Evolutionary conservation across 495 filamentous ascomycete genomes (phyloP), one percentile per base, ranked within the genome.

Genomic region (Cryomyces minteri): DNA sequence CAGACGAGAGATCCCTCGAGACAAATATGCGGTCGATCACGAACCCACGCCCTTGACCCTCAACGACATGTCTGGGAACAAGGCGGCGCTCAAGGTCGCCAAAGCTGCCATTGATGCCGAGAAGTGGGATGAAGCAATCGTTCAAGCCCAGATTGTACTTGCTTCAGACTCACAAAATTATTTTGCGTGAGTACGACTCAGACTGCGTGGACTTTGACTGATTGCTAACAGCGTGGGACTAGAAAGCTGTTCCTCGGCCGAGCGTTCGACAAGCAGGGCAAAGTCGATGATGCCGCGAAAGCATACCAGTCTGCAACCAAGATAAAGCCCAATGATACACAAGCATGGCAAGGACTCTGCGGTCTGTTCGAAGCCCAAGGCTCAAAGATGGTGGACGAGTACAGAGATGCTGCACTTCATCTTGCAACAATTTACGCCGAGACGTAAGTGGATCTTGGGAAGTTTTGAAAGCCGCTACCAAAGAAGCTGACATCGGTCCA

Each of bases 311-410:
- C 74, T 29, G 88, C 90, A 4, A 76, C 82, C n/a, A 62, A 61
- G 12, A 63, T 73, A 32, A 82, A 80, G 45, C 57, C 63, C 8
- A 62, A 67, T 12, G 80, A 84, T 38, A 63, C 70, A 37, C 74
- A 84, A 46, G 81, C 82, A 50, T 96, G 86, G 88, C 81, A 90
- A 62, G 90, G 90, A 5, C 65, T 96, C n/a, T 71, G 90, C 55
- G 80, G 74, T 50, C 55, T 95, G 8, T 94, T 88, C 55, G 83
- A 93, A 54, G 79, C 72, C 48, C 82, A 86, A 54, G 75, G 73
- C 4, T 57, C 63, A 28, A 67, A 67, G 30, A 84, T 80, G 47
- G 63, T 95, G 9, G 76, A 78, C 43, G 66, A 76, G 43, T 93
- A 94, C 55, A 78, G 79, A 45, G 61, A 75, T 31, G 83, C 79